Evolutionary conservation across 768 basidiomycete genomes (phyloP), one percentile per base, ranked within the genome.

Genomic region (Calocybe indica): DNA sequence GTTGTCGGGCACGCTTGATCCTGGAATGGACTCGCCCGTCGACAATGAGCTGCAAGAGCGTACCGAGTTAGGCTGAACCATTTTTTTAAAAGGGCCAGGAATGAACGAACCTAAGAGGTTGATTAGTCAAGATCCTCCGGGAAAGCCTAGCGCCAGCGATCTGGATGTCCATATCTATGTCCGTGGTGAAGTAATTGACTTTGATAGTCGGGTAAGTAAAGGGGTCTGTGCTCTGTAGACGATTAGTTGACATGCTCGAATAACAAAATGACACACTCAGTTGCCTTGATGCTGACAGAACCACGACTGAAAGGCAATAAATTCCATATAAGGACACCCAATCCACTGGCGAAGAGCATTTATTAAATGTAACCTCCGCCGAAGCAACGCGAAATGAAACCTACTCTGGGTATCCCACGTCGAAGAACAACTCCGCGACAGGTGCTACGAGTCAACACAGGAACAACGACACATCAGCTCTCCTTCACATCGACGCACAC

Each of bases 221-320:
- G 0, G 79, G 74, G 51, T 78, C 58, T 7, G 63, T 66, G 32
- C 68, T 73, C 74, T 79, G 38, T 5, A 42, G 10, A 1, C 28
- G 33, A 15, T 15, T n/a, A 29, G 30, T 46, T 2, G 37, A 28
- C 13, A 38, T 30, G 32, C 32, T 33, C 3, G 11, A 35, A 10
- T 6, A 35, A n/a, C 1, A 28, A 28, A 49, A 15, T 15, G 7
- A 49, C 32, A 36, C 13, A 49, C 47, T 37, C 37, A 36, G 61
- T 32, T 33, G 77, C 75, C 6, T 61, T 70, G 53, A 79, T 73
- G 42, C 62, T 63, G 29, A 79, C 73, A n/a, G 55, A 68, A 6
- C 79, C 79, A 22, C 78, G 62, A 58, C 73, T 73, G 62, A 79
- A 80, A 1, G 78, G 78, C 4, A 81, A 66, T 12, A 81, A 66